Conservation (phyloP, 441 rosid genomes). For the Lepidium campestre region DNA sequence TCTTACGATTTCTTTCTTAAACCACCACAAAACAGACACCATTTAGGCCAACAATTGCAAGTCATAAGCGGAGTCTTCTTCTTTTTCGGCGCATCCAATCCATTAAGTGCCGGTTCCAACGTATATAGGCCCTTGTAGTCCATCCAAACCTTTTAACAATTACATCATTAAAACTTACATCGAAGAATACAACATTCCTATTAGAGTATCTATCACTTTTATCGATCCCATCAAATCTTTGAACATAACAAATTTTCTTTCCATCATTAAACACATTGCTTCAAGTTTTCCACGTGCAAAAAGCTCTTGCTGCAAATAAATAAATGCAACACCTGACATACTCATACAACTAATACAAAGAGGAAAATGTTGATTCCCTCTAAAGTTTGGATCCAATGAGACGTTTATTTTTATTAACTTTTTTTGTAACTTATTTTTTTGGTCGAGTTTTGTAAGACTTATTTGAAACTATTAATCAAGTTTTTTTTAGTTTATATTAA, state of each 20-base stretch:
- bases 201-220: constrained; percentile 85
- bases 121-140: constrained; percentile 94
- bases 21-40: constrained; percentile 63
- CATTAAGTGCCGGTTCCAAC: constrained; percentile 98
- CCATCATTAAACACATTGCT: constrained; percentile 99
- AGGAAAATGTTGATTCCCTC: too few relatives aligned
- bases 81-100: constrained; percentile 78
- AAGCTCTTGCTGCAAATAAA: too few relatives aligned
- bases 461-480: too few relatives aligned
- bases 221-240: constrained; percentile 93
- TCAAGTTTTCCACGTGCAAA: too few relatives aligned
- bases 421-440: too few relatives aligned
- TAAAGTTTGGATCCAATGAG: too few relatives aligned
- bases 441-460: too few relatives aligned
- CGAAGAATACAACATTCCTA: constrained; percentile 89
- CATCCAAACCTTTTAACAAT: constrained; percentile 93
- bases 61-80: constrained; percentile 77
- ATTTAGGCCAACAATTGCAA: constrained; percentile 90
- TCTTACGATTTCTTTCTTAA: constrained; percentile 51
- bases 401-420: too few relatives aligned
- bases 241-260: constrained; percentile 84
- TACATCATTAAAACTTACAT: too few relatives aligned
- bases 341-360: too few relatives aligned
- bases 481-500: too few relatives aligned
- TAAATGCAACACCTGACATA: too few relatives aligned